phyloP scores from a whole-genome alignment of 805 yeast species.

The Huiozyma sinensis region DNA sequence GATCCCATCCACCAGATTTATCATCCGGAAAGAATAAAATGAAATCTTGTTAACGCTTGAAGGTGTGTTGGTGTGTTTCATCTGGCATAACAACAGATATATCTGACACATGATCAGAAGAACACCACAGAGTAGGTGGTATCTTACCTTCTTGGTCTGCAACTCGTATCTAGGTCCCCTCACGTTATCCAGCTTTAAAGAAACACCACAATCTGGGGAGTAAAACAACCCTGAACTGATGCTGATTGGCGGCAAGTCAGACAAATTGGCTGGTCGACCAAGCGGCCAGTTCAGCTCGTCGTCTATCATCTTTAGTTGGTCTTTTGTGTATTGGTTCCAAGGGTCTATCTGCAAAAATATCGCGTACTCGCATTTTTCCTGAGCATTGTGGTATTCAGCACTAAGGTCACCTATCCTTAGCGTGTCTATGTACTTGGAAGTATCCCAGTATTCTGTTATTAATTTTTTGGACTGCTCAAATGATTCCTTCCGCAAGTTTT shows the following conservation, averaged over 20 bases:
- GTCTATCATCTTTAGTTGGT: constrained; percentile 53
- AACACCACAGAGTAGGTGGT: constrained; percentile 34
- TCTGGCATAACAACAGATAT: constrained; percentile 51
- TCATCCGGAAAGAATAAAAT: constrained; percentile 52
- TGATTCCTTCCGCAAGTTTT: constrained; percentile 29
- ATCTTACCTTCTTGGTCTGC: constrained; percentile 30
- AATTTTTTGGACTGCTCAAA: constrained; percentile 38
- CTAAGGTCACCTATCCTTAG: constrained; percentile 35
- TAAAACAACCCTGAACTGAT: constrained; percentile 52
- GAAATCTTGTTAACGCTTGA: constrained; percentile 68
- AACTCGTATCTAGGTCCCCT: constrained; percentile 50
- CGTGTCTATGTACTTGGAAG: constrained; percentile 34
- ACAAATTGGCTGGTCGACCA: constrained; percentile 61
- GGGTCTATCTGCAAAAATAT: constrained; percentile 57
- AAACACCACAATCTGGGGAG: constrained; percentile 82
- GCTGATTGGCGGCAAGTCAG: constrained; percentile 42
- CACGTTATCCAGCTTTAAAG: constrained; percentile 31
- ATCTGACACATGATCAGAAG: constrained; percentile 42
- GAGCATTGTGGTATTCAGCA: constrained; percentile 25
- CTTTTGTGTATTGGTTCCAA: constrained; percentile 38
- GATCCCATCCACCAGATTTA: constrained; percentile 60
- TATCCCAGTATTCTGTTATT: constrained; percentile 34
- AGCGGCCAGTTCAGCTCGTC: constrained; percentile 59
- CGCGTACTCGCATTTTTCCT: constrained; percentile 56
- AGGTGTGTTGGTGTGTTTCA: constrained; percentile 65